These are phyloP conservation scores for Mimosa bimucronata DNA, from an alignment of 306 rosid species.

Conservation along the genomic window DNA sequence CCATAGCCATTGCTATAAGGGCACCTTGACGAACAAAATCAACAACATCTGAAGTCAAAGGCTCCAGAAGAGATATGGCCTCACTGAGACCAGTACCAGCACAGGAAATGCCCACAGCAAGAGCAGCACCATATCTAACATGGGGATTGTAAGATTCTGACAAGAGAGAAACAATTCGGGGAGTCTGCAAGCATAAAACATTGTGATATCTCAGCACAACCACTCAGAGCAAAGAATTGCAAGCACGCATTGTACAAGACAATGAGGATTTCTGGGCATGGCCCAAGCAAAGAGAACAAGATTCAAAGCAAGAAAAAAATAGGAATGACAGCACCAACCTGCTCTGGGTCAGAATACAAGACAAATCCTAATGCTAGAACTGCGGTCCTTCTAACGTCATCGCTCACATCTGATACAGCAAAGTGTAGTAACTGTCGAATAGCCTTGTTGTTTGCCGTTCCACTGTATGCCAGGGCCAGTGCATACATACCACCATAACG, in stretches of 20 bases:
- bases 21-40: conserved; percentile 99
- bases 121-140: conserved; percentile 98
- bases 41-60: conserved; percentile 95
- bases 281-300: conserved; percentile 20
- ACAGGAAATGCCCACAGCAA: conserved; percentile 98
- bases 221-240: not conserved
- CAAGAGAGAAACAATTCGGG: conserved; percentile 88
- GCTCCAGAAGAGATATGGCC: conserved; percentile 96
- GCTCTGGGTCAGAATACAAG: conserved; percentile 96
- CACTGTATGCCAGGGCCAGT: conserved; percentile 90
- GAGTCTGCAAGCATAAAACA: conserved; percentile 68
- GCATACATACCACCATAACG: conserved; percentile 99
- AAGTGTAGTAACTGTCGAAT: conserved; percentile 93
- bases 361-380: conserved; percentile 99
- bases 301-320: conserved; percentile 13
- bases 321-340: conserved; percentile 56
- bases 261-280: not conserved
- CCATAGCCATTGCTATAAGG: conserved; percentile 99
- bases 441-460: conserved; percentile 98
- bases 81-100: conserved; percentile 98
- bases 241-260: not conserved
- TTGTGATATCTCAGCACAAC: conserved; percentile 19
- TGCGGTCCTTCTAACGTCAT: conserved; percentile 98
- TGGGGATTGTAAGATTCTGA: conserved; percentile 98
- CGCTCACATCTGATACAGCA: conserved; percentile 98